Evolutionary conservation across 139 green algal genomes (phyloP), one percentile per base, ranked within the genome.

Genomic region (Yamagishiella unicocca): DNA sequence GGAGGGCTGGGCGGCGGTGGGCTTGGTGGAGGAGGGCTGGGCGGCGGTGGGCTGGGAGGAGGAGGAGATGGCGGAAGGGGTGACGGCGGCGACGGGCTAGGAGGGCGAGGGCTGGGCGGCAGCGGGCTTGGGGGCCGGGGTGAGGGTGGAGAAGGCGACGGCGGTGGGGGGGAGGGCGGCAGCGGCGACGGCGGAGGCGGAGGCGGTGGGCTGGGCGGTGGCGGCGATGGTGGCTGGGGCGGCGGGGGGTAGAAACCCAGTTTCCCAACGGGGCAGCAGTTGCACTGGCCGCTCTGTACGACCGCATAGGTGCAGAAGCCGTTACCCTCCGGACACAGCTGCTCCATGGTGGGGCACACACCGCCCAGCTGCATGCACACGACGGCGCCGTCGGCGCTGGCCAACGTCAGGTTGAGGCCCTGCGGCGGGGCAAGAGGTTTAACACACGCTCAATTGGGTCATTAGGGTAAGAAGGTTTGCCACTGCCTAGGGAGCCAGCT

Each of bases 231-330:
- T 35, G 66, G 73, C 33, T 31, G 53, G n/a, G 84, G 84, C 24
- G 84, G 74, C 33, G 87, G 87, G 2, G 87, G 79, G 58, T 31
- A 79, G 46, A 84, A 19, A 14, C 84, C 84, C 43, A 87, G 72
- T 12, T 21, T 80, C 12, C 71, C 70, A 2, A 88, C 71, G 0
- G 87, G 87, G 87, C 87, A 90, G 70, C 87, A 90, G 55, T 88
- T 17, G 80, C 87, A 90, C 0, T 53, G 25, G 55, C 71, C 80
- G 54, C 29, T 70, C 78, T 90, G 79, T 1, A 87, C 68, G 25
- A 90, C 46, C 31, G 79, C 53, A 27, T 85, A 88, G 1, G 25
- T 62, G 79, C 87, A 90, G n/a, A 43, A 77, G 43, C 79, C 79
- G 43, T 83, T 40, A 17, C 68, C 67, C 42, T 76, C 43, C 1